Evolutionary conservation across 169 alveolate species (phyloP).

Genomic region (Miamiensis avidus): DNA sequence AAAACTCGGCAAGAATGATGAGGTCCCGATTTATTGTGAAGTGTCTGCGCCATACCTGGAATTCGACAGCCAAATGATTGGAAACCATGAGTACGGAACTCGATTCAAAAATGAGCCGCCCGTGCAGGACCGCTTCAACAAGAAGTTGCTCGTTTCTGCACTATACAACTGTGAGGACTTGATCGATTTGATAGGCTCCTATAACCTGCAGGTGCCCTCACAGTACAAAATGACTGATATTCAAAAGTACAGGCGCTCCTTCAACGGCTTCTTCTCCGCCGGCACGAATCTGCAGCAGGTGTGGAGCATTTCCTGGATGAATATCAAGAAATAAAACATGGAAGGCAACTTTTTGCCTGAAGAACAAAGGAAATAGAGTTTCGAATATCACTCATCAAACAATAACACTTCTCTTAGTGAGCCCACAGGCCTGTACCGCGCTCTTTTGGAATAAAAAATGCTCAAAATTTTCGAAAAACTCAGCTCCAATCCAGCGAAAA

Average conservation of each 20-base stretch:
- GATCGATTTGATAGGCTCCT: conserved; percentile 15
- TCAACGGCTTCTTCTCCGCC: conserved; percentile 6
- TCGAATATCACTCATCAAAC: background rate
- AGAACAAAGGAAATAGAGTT: background rate
- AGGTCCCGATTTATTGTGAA: background rate
- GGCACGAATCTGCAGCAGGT: background rate
- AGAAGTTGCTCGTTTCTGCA: conserved; percentile 6
- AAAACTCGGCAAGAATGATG: background rate
- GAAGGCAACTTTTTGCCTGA: background rate
- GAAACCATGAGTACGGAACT: background rate
- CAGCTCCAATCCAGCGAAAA: background rate
- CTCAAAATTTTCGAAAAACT: background rate
- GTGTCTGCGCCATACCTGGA: conserved; percentile 11
- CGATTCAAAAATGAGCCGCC: conserved; percentile 19
- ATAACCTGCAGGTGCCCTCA: conserved; percentile 8
- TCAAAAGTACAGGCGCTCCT: background rate
- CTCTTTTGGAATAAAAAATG: conserved; percentile 2
- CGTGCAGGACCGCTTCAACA: background rate
- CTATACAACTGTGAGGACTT: background rate
- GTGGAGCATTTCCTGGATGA: conserved; percentile 14
- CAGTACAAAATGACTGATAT: background rate
- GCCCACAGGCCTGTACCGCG: too few relatives aligned
- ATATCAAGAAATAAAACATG: background rate
- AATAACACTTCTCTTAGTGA: background rate
- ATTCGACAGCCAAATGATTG: background rate